phyloP scores from a whole-genome alignment of 257 asterid genomes.

The Capsicum rhomboideum region DNA sequence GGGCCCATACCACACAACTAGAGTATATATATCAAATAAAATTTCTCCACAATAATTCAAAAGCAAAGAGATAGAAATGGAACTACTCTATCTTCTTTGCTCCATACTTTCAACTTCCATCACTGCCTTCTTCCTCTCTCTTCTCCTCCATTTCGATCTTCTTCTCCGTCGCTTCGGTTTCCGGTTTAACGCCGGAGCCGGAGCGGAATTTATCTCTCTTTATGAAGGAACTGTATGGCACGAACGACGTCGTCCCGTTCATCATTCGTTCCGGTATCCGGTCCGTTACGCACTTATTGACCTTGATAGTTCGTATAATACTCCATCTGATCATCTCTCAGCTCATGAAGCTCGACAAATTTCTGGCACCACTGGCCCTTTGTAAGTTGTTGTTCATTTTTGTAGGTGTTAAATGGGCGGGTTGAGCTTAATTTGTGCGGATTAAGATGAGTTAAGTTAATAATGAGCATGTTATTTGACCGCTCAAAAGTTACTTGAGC shows the following conservation, averaged over 20 bases:
- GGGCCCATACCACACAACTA: too few relatives aligned
- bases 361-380: slow-evolving; percentile 64
- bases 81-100: slow-evolving; percentile 54
- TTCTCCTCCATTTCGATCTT: slow-evolving; percentile 40
- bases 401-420: too few relatives aligned
- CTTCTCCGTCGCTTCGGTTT: slow-evolving; percentile 30
- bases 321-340: slow-evolving; percentile 57
- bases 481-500: too few relatives aligned
- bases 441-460: too few relatives aligned
- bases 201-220: slow-evolving; percentile 15
- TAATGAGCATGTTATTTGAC: too few relatives aligned
- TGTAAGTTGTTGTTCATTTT: slow-evolving; percentile 36
- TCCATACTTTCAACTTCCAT: slow-evolving; percentile 43
- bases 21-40: too few relatives aligned
- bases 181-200: slow-evolving; percentile 1
- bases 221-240: slow-evolving; percentile 92
- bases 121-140: slow-evolving; percentile 41
- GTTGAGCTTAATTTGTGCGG: too few relatives aligned
- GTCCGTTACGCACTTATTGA: slow-evolving; percentile 84
- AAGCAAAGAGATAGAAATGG: slow-evolving; percentile 30
- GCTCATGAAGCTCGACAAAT: slow-evolving; percentile 54
- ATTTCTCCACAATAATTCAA: background rate
- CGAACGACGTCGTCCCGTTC: slow-evolving; percentile 88
- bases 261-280: slow-evolving; percentile 71
- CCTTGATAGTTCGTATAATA: slow-evolving; percentile 42